Evolutionary conservation across 495 filamentous ascomycete species (phyloP), one percentile per base, ranked within the genome.

Genomic region (Aspergillus sclerotiicarbonarius): DNA sequence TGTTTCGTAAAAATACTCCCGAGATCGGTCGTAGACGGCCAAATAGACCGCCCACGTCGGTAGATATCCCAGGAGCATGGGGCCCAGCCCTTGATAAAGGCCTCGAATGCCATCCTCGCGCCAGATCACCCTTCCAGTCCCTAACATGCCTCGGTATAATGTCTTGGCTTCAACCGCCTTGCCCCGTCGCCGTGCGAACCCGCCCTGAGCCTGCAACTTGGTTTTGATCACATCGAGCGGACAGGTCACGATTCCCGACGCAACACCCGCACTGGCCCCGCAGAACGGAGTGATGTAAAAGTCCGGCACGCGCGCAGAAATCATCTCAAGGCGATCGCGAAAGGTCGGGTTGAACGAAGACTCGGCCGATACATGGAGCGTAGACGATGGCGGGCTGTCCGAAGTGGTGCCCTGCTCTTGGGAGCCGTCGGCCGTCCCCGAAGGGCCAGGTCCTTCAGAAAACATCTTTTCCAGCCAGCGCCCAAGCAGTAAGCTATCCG

Each of bases 201-300:
- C 90, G 56, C 92, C 92, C 69, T 98, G 95, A 32, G 93, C 95
- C 71, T 99, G 94, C 51, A 99, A 73, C 70, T 96, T 97, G 46
- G 94, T 99, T 76, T 99, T 99, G 67, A 99, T 98, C 51, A 99
- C 94, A 80, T 99, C 94, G 53, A 99, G 84, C 18, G 94, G 94
- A 68, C 94, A 99, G 44, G 94, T 98, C 61, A 97, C 91, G 41
- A 98, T 83, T 8, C 94, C 94, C 5, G 92, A 96, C 6, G 89
- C 89, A 59, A 96, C 88, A 53, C 94, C 94, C 51, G 92, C 93
- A 37, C 87, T 79, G 9, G 91, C 95, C 45, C 94, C 94, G 37
- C 91, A 85, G 43, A 97, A 77, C 45, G 90, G 81, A 66, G 84
- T 78, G 32, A 89, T 73, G 50, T 73, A 80, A 16, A 71, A 70